Percentiles rank a stretch among this genome's conserved stretches.
These are phyloP conservation scores for Colletotrichum tamarilloi DNA, from an alignment of 2,329 filamentous ascomycete species.

Conservation along the genomic window DNA sequence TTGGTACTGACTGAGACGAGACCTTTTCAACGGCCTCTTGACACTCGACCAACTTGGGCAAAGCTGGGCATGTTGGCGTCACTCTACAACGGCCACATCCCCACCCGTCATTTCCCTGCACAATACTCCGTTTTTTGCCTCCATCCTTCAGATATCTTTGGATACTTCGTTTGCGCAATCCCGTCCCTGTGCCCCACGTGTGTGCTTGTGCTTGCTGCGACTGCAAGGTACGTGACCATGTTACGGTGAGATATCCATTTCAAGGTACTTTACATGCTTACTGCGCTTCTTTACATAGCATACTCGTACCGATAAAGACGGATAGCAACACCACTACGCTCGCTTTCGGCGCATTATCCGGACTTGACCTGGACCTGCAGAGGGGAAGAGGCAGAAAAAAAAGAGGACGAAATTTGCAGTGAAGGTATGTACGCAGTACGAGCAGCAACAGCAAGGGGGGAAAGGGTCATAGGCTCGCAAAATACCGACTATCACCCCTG, in stretches of 20 bases:
- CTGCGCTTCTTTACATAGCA: background rate
- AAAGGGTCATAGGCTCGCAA: no score
- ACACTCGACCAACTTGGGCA: background rate
- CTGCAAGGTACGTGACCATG: background rate
- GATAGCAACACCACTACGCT: background rate
- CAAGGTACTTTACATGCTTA: background rate
- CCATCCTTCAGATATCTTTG: background rate
- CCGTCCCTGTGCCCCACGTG: conserved; percentile 15
- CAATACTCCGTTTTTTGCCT: background rate
- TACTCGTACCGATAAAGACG: no score
- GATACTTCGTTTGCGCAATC: conserved; percentile 28
- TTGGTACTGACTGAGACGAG: background rate
- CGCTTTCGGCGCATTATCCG: conserved; percentile 5
- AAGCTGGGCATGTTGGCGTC: background rate
- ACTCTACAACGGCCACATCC: background rate
- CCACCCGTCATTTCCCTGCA: conserved; percentile 10
- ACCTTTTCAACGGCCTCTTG: conserved; percentile 5
- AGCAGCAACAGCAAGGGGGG: background rate
- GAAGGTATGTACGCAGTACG: background rate
- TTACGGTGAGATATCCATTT: conserved; percentile 2
- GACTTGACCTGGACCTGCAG: background rate
- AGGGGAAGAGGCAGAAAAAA: background rate
- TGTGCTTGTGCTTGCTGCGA: background rate
- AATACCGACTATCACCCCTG: background rate
- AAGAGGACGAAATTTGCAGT: background rate